Base-by-base conservation (phyloP, 139 green algal species). In the Chlamydomonas sp. region DNA sequence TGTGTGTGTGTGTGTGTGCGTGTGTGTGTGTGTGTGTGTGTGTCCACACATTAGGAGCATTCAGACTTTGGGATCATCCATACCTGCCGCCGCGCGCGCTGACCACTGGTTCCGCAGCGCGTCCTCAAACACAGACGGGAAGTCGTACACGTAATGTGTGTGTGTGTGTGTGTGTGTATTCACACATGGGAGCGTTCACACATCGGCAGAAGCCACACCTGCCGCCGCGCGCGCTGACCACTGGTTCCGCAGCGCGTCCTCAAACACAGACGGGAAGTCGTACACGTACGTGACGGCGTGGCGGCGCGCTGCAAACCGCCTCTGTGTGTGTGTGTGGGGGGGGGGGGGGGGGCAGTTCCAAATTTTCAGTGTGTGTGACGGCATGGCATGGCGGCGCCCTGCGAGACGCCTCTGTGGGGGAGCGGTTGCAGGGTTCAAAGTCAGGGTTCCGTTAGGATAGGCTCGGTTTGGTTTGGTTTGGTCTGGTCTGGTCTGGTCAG, bases 191-290 rank as follows among this genome's bases (percentile, higher is more conserved):
- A 26, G 20, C 43, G 20, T 20, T 26, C 43, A 54, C 20, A 54
- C 43, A 26, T 26, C 20, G 16, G 20, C 43, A 26, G 13, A 63
- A 35, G 20, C 26, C 69, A 33, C 50, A 65, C 87, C 83, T 43
- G 77, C 79, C 4, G 63, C 73, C 2, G 82, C 86, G 36, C 84
- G 69, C 6, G 76, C 81, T 1, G 71, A 59, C 92, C 92, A 98
- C 6, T 86, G 68, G 58, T 87, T 78, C 10, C 88, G 73, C 79
- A 97, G 81, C 13, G 91, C 92, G 28, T 91, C 88, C 50, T 87
- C 84, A 80, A 97, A 96, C 33, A 98, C 89, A 2, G 73, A 71
- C 0, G 93, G 93, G 79, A 98, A 97, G 82, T 98, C 93, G 73
- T 97, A 98, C 78, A 80, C 90, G 82, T 95, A 98, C 54, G 92